Percentiles rank a stretch among this genome's conserved stretches.
These are phyloP conservation scores for Penicillium sp. DNA, from an alignment of 2,329 filamentous ascomycete species.

Conservation along the genomic window DNA sequence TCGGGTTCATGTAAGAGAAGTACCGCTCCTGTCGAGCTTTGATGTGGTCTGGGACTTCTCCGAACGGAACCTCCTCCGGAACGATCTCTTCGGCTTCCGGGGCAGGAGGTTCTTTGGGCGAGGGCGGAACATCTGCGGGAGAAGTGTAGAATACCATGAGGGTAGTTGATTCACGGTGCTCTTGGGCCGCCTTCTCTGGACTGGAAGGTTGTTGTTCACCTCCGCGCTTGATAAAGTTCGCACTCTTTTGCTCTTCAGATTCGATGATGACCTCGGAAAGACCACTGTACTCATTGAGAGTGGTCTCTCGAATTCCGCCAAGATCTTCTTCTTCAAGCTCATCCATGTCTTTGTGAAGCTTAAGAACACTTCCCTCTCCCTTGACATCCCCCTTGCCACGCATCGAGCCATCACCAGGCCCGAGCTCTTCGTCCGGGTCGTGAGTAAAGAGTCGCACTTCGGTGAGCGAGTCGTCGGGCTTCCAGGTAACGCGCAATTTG, in stretches of 20 bases:
- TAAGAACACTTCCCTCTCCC: conserved; percentile 53
- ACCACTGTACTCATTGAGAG: conserved; percentile 33
- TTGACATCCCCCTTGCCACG: conserved; percentile 60
- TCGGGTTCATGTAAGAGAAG: conserved; percentile 36
- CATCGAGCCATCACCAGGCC: conserved; percentile 57
- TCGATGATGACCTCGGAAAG: conserved; percentile 42
- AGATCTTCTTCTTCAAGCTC: conserved; percentile 62
- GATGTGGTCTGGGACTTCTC: conserved; percentile 41
- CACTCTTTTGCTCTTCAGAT: conserved; percentile 30
- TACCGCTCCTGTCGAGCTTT: conserved; percentile 45
- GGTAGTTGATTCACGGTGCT: conserved; percentile 47
- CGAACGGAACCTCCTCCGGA: conserved; percentile 40
- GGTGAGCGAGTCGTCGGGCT: conserved; percentile 55
- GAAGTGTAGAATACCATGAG: conserved; percentile 50
- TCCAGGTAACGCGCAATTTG: conserved; percentile 61
- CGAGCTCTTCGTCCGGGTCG: conserved; percentile 62
- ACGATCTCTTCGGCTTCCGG: conserved; percentile 37
- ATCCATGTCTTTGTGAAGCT: conserved; percentile 54
- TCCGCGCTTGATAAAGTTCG: conserved; percentile 43
- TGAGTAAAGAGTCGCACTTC: conserved; percentile 60
- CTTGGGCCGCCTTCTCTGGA: conserved; percentile 44
- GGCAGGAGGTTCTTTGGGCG: conserved; percentile 48
- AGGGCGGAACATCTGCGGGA: conserved; percentile 45
- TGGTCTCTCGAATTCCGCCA: conserved; percentile 43
- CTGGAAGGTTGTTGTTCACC: conserved; percentile 41